phyloP scores from a whole-genome alignment of 768 basidiomycete genomes.

The Russula sp. region DNA sequence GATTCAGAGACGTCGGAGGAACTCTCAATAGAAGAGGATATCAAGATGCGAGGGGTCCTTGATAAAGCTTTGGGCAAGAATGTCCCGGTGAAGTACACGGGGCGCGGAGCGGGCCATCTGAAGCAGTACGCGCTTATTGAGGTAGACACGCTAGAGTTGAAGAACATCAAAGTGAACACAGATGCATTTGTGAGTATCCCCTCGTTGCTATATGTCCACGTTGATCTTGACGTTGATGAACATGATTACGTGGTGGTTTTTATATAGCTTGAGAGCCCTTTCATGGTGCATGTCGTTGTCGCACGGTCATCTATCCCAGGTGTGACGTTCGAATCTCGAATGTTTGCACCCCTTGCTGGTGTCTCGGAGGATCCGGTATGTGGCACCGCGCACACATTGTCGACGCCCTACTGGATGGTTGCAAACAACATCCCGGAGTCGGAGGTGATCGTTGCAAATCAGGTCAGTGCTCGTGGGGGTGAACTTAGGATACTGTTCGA shows the following conservation, averaged over 20 bases:
- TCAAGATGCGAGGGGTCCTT: conserved; percentile 15
- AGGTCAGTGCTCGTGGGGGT: conserved; percentile 26
- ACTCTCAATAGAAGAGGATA: conserved; percentile 15
- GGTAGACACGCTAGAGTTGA: conserved; percentile 31
- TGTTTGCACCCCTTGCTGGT: conserved; percentile 34
- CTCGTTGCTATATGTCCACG: background rate
- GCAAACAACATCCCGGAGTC: background rate
- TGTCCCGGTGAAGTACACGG: conserved; percentile 11
- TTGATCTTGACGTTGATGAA: background rate
- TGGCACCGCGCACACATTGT: conserved; percentile 35
- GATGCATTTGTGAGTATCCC: conserved; percentile 30
- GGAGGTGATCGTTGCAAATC: conserved; percentile 5
- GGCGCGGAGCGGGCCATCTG: conserved; percentile 14
- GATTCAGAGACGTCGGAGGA: conserved; percentile 10
- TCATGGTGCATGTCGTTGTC: conserved; percentile 23
- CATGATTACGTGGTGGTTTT: too few relatives aligned
- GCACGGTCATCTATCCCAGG: conserved; percentile 19
- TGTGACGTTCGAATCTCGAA: conserved; percentile 34
- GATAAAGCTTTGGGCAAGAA: conserved; percentile 19
- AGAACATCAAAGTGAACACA: conserved; percentile 27
- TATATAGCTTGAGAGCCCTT: conserved; percentile 17
- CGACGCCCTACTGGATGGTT: conserved; percentile 36
- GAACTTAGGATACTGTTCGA: conserved; percentile 18
- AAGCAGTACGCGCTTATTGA: conserved; percentile 31
- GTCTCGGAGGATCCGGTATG: conserved; percentile 37